Conservation (phyloP, 495 filamentous ascomycete genomes). For the Bombardia bombarda region DNA sequence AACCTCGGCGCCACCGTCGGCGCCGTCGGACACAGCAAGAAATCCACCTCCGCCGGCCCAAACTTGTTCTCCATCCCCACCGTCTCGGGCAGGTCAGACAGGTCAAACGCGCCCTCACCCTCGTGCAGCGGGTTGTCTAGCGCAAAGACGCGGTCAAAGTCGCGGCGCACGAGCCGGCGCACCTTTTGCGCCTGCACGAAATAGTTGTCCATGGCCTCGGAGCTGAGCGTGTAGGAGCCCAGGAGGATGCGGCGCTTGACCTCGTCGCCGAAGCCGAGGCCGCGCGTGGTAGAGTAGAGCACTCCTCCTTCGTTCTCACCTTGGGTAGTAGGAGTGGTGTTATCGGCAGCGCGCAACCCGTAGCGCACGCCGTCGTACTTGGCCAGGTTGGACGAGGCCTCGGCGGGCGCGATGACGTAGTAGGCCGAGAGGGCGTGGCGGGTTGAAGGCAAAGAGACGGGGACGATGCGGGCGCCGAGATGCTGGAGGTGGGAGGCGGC, state of each 20-base stretch:
- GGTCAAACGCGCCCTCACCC: constrained; percentile 34
- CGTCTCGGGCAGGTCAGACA: constrained; percentile 36
- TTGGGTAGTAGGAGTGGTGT: constrained; percentile 9
- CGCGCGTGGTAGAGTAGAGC: constrained; percentile 69
- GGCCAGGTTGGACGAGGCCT: constrained; percentile 94
- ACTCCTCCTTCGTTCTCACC: constrained; percentile 34
- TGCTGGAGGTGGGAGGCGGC: constrained; percentile 48
- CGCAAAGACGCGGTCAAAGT: constrained; percentile 75
- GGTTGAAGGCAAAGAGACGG: constrained; percentile 79
- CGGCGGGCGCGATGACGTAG: constrained; percentile 89
- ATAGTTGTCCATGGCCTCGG: constrained; percentile 89
- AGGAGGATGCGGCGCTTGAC: constrained; percentile 80
- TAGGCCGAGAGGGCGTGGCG: constrained; percentile 83
- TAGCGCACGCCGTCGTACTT: constrained; percentile 96
- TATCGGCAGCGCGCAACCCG: constrained; percentile 43
- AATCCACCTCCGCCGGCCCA: constrained; percentile 59
- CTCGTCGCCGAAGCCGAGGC: constrained; percentile 69
- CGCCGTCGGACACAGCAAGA: constrained; percentile 81
- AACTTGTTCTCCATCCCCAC: constrained; percentile 33
- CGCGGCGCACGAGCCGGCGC: constrained; percentile 70
- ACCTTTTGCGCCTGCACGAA: constrained; percentile 90
- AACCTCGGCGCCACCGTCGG: constrained; percentile 67
- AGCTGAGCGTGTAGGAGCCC: constrained; percentile 84
- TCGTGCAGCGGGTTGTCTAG: constrained; percentile 56
- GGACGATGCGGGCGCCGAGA: constrained; percentile 59